Evolutionary conservation across 2,329 filamentous ascomycete species (phyloP).

Genomic region (Cladosporium sp.): DNA sequence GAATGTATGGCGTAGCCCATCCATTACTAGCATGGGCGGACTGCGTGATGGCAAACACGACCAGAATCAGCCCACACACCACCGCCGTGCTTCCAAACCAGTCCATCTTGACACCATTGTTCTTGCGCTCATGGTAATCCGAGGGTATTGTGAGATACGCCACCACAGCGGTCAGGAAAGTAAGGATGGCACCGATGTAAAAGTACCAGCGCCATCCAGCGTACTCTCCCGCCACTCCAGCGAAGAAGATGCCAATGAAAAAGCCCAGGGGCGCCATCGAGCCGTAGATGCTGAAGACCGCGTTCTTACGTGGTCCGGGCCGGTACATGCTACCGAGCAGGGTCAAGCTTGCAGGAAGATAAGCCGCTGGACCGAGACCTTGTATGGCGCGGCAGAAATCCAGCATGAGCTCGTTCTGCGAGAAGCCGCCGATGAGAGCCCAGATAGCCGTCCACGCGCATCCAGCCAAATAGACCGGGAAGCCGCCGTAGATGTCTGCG

Average conservation of each 20-base stretch:
- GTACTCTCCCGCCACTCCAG: slow-evolving; percentile 58
- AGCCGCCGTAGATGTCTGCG: slow-evolving; percentile 63
- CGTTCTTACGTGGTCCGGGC: slow-evolving; percentile 39
- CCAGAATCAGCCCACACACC: slow-evolving; percentile 64
- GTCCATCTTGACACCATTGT: slow-evolving; percentile 61
- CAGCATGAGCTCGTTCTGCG: slow-evolving; percentile 37
- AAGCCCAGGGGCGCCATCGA: slow-evolving; percentile 57
- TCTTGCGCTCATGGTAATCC: slow-evolving; percentile 41
- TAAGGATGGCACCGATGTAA: slow-evolving; percentile 61
- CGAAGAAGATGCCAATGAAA: slow-evolving; percentile 64
- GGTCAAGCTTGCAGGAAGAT: slow-evolving; percentile 35
- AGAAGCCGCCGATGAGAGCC: slow-evolving; percentile 37
- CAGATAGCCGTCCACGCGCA: slow-evolving; percentile 47
- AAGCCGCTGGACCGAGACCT: slow-evolving; percentile 40
- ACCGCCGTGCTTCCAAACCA: slow-evolving; percentile 64
- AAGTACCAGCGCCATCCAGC: slow-evolving; percentile 67
- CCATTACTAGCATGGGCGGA: slow-evolving; percentile 66
- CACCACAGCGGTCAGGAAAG: slow-evolving; percentile 47
- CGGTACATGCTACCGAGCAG: slow-evolving; percentile 38
- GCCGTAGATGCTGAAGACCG: slow-evolving; percentile 46
- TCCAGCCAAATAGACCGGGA: slow-evolving; percentile 60
- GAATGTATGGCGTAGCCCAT: slow-evolving; percentile 74
- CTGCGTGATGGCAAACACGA: slow-evolving; percentile 75
- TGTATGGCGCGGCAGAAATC: slow-evolving; percentile 39
- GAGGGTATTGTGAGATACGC: slow-evolving; percentile 54